A percentile compares a stretch with the other conserved stretches of the same genome.
phyloP scores from a whole-genome alignment of 352 stramenopile genomes.

The Achlya hypogyna region DNA sequence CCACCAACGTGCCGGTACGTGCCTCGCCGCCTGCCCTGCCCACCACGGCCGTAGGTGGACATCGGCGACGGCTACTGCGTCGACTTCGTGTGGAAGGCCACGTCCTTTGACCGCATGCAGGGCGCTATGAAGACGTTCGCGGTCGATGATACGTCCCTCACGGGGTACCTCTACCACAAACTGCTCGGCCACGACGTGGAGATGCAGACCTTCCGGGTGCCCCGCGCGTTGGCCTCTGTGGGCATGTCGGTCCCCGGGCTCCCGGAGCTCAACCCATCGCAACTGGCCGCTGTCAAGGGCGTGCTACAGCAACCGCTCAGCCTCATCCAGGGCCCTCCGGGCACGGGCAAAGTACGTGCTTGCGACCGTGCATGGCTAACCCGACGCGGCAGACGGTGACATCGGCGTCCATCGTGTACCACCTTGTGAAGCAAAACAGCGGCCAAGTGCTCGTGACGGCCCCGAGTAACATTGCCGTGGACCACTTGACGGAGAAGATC shows the following conservation, averaged over 20 bases:
- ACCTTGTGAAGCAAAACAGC: constrained; percentile 98
- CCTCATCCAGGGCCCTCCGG: constrained; percentile 97
- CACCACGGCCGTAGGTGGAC: constrained; percentile 39
- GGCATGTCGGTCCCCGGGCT: constrained; percentile 89
- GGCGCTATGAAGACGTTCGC: constrained; percentile 98
- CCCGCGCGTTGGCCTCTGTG: constrained; percentile 48
- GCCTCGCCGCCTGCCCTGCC: not conserved
- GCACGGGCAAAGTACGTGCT: constrained; percentile 90
- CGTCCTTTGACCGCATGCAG: constrained; percentile 99
- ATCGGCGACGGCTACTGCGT: constrained; percentile 95
- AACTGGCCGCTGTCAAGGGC: constrained; percentile 92
- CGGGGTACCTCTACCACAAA: constrained; percentile 99
- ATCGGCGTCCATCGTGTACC: constrained; percentile 98
- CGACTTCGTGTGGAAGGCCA: constrained; percentile 99
- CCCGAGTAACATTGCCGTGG: constrained; percentile 98
- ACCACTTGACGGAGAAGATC: constrained; percentile 98
- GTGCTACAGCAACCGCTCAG: constrained; percentile 96
- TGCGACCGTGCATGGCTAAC: not conserved
- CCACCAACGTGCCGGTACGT: constrained; percentile 45
- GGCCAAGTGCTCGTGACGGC: constrained; percentile 98
- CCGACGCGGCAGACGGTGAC: constrained; percentile 74
- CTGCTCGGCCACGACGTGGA: constrained; percentile 96
- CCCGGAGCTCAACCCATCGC: constrained; percentile 95
- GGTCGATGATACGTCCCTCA: constrained; percentile 97
- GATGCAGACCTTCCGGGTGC: constrained; percentile 84